Conservation (phyloP, 371 early-diverging fungal species). For the Fennellomyces sp. region DNA sequence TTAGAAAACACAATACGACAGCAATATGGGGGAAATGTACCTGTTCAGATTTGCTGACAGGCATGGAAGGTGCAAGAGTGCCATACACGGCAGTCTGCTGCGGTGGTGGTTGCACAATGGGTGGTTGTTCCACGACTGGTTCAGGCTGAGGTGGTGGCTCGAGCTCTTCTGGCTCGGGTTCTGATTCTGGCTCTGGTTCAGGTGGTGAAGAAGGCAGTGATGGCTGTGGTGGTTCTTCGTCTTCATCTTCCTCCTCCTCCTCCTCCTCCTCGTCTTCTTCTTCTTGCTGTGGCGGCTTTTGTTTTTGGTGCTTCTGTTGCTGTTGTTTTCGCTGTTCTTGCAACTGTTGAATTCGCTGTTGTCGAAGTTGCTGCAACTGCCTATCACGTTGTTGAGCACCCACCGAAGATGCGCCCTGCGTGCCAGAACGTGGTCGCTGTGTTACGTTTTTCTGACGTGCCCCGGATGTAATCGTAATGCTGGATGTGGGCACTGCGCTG, state of each 20-base stretch:
- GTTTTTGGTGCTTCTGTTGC: conserved; percentile 7
- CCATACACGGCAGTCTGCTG: conserved; percentile 39
- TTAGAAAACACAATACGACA: neutral
- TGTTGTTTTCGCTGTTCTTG: conserved; percentile 23
- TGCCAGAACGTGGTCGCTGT: conserved; percentile 22
- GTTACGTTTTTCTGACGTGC: conserved; percentile 8
- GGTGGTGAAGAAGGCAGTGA: neutral
- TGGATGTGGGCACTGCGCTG: conserved; percentile 14
- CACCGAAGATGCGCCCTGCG: conserved; percentile 19
- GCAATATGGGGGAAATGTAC: conserved; percentile 3
- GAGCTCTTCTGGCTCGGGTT: conserved; percentile 8
- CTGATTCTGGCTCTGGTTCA: neutral
- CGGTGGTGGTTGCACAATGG: neutral
- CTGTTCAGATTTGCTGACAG: conserved; percentile 41
- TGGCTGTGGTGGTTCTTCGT: conserved; percentile 6
- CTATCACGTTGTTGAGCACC: conserved; percentile 13
- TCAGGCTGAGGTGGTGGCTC: conserved; percentile 4
- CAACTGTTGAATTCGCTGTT: conserved; percentile 21
- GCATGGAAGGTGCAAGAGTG: conserved; percentile 29
- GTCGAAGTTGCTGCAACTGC: conserved; percentile 25
- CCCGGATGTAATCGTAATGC: conserved; percentile 14
- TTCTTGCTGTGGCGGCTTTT: conserved; percentile 5
- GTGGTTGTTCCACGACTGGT: neutral
- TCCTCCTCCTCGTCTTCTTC: conserved; percentile 20
- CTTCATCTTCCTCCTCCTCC: conserved; percentile 15